Evolutionary conservation across 2,329 filamentous ascomycete species (phyloP).

Genomic region (Didymella glomerata): DNA sequence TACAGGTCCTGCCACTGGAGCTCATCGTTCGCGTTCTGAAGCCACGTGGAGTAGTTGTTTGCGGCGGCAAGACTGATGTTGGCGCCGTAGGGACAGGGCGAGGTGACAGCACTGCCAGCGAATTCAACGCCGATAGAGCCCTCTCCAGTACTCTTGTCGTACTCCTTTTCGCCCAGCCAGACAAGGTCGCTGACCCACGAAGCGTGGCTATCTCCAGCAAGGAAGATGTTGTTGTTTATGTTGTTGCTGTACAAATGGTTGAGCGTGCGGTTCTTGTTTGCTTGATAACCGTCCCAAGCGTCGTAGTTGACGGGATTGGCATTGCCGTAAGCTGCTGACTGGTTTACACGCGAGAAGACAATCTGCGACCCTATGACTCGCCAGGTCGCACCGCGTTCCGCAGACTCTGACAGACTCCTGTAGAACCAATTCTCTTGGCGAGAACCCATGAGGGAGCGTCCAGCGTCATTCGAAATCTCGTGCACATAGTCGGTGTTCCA

Average conservation of each 20-base stretch:
- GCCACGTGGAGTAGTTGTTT: constrained; percentile 52
- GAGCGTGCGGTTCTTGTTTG: constrained; percentile 76
- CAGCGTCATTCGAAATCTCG: constrained; percentile 70
- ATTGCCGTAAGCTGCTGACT: constrained; percentile 56
- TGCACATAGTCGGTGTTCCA: constrained; percentile 71
- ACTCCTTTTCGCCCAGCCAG: constrained; percentile 55
- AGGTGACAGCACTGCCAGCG: constrained; percentile 72
- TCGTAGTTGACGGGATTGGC: constrained; percentile 64
- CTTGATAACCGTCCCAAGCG: constrained; percentile 71
- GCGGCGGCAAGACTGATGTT: constrained; percentile 64
- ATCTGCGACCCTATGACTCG: constrained; percentile 76
- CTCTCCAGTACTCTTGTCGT: constrained; percentile 51
- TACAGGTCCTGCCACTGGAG: constrained; percentile 78
- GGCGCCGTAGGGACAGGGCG: constrained; percentile 65
- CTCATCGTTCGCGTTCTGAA: constrained; percentile 63
- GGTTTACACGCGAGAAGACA: constrained; percentile 68
- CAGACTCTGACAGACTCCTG: constrained; percentile 62
- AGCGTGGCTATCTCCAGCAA: constrained; percentile 74
- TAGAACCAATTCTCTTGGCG: constrained; percentile 75
- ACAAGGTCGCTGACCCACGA: constrained; percentile 63
- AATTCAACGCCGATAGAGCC: constrained; percentile 59
- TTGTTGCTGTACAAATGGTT: constrained; percentile 71
- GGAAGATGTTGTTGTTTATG: constrained; percentile 76
- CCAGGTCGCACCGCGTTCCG: constrained; percentile 73
- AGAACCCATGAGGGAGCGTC: constrained; percentile 74